These are phyloP conservation scores for Mycena polygramma DNA, from an alignment of 768 basidiomycete species.

Conservation along the genomic window DNA sequence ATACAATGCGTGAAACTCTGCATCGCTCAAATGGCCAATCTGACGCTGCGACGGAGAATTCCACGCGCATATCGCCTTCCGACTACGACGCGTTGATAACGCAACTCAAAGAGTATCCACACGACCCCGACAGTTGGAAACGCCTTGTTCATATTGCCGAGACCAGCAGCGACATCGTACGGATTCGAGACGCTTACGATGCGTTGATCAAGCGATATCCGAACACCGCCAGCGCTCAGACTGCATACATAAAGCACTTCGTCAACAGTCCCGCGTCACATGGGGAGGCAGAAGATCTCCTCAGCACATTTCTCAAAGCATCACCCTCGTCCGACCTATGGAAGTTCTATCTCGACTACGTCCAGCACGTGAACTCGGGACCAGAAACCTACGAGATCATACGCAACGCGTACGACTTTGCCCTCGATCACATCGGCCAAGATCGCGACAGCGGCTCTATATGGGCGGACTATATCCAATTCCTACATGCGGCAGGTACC, in stretches of 20 bases:
- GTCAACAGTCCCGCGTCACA: slow-evolving; percentile 73
- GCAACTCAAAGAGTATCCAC: slow-evolving; percentile 74
- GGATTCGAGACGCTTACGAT: slow-evolving; percentile 86
- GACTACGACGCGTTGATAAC: slow-evolving; percentile 77
- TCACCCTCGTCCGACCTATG: slow-evolving; percentile 93
- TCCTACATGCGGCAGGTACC: slow-evolving; percentile 83
- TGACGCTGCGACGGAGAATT: slow-evolving; percentile 42
- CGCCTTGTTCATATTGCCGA: slow-evolving; percentile 84
- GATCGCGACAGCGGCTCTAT: slow-evolving; percentile 94
- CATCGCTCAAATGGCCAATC: slow-evolving; percentile 30
- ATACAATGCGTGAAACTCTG: slow-evolving; percentile 34
- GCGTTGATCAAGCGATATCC: slow-evolving; percentile 88
- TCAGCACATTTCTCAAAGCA: slow-evolving; percentile 86
- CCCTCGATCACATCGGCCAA: slow-evolving; percentile 87
- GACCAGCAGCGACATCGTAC: slow-evolving; percentile 80
- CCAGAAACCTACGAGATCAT: slow-evolving; percentile 81
- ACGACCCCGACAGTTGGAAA: slow-evolving; percentile 84
- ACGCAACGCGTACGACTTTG: slow-evolving; percentile 93
- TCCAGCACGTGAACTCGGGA: slow-evolving; percentile 80
- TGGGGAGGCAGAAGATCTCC: slow-evolving; percentile 86
- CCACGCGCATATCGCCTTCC: slow-evolving; percentile 53
- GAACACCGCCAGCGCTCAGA: slow-evolving; percentile 92
- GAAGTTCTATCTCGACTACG: slow-evolving; percentile 94
- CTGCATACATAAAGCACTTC: slow-evolving; percentile 86
- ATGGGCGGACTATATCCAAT: slow-evolving; percentile 95